Conservation (phyloP, 768 basidiomycete genomes). For the Gloeophyllum trabeum region DNA sequence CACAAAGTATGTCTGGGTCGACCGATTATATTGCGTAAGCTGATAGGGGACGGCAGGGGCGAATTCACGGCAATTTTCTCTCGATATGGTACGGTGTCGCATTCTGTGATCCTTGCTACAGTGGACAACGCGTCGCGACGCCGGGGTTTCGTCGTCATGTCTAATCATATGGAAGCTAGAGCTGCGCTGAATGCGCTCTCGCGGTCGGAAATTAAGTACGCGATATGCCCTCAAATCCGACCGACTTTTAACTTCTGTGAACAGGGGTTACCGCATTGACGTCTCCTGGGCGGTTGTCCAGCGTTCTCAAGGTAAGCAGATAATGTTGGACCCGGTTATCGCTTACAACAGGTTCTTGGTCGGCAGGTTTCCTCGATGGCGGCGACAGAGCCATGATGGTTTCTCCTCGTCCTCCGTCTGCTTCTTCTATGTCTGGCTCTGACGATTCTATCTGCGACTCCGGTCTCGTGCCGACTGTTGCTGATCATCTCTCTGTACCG, state of each 20-base stretch:
- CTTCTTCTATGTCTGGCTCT: no score
- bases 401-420: constrained; percentile 20
- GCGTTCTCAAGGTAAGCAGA: constrained; percentile 57
- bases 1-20: constrained; percentile 42
- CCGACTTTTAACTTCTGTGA: constrained; percentile 2
- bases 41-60: constrained; percentile 14
- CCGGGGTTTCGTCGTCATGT: constrained; percentile 80
- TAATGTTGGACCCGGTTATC: not conserved
- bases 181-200: constrained; percentile 55
- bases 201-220: constrained; percentile 60
- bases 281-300: constrained; percentile 86
- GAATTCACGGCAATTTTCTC: constrained; percentile 57
- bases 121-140: constrained; percentile 77
- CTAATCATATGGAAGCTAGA: constrained; percentile 58
- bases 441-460: constrained; percentile 1
- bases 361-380: constrained; percentile 66
- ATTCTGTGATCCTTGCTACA: constrained; percentile 75
- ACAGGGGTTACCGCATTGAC: constrained; percentile 65
- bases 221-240: not conserved
- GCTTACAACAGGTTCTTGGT: not conserved
- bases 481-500: not conserved
- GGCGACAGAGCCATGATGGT: constrained; percentile 65
- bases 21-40: not conserved
- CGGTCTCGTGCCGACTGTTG: constrained; percentile 1
- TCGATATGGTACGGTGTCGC: constrained; percentile 54